Evolutionary conservation across 768 basidiomycete species (phyloP).

Genomic region (Leccinum longicurvipes): DNA sequence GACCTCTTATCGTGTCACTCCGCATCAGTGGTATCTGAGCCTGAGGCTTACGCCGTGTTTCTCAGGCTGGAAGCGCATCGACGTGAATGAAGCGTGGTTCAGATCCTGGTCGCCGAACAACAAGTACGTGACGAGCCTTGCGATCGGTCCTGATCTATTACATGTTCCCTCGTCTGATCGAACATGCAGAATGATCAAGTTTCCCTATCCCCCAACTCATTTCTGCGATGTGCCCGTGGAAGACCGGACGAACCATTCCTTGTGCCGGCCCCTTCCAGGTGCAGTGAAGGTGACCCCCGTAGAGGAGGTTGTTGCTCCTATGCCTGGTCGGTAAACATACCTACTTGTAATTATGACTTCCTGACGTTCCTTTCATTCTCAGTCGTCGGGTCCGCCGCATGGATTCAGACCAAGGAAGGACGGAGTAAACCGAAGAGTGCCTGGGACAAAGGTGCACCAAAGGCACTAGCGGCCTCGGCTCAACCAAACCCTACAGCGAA

Average conservation of each 20-base stretch:
- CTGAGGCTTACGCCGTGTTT: not conserved
- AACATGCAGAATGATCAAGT: conserved; percentile 26
- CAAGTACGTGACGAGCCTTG: conserved; percentile 6
- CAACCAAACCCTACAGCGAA: conserved; percentile 18
- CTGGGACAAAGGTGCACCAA: conserved; percentile 20
- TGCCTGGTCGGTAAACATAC: conserved; percentile 29
- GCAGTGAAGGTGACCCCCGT: conserved; percentile 25
- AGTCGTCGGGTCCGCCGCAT: conserved; percentile 31
- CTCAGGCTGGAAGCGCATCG: conserved; percentile 47
- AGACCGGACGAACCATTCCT: conserved; percentile 34
- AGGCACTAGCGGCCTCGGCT: conserved; percentile 1
- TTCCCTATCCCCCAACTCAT: conserved; percentile 39
- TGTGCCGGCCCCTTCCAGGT: conserved; percentile 46
- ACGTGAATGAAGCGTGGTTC: conserved; percentile 45
- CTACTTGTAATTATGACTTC: not conserved
- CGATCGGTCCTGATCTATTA: not conserved
- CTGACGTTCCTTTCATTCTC: conserved; percentile 1
- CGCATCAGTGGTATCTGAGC: not conserved
- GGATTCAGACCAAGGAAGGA: conserved; percentile 20
- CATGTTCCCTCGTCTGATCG: not conserved
- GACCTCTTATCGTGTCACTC: no score
- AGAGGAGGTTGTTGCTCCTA: conserved; percentile 20
- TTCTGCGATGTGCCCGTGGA: conserved; percentile 40
- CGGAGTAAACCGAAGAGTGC: conserved; percentile 9
- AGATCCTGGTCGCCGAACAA: conserved; percentile 23